Conservation (phyloP, 306 rosid species). For the Inga leiocalycina region DNA sequence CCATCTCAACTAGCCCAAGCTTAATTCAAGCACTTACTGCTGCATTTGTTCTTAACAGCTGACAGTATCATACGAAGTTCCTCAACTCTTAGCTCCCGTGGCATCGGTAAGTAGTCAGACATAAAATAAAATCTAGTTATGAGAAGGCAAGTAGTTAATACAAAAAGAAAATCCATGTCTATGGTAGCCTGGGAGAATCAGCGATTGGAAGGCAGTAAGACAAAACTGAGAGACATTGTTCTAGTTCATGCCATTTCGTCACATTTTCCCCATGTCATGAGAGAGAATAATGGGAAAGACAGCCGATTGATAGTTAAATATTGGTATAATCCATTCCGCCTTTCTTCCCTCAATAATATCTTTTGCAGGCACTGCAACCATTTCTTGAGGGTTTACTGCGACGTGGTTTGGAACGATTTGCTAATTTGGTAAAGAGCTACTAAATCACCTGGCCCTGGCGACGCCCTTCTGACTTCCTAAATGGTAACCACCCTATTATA, state of each 20-base stretch:
- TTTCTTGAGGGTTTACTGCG: conserved; percentile 76
- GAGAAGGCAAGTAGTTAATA: conserved; percentile 6
- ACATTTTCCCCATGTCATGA: conserved; percentile 21
- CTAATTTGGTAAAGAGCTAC: conserved; percentile 64
- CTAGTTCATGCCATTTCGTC: conserved; percentile 10
- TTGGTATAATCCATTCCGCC: conserved; percentile 25
- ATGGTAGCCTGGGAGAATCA: background rate
- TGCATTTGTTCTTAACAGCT: conserved; percentile 57
- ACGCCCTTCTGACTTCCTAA: background rate
- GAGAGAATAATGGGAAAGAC: background rate
- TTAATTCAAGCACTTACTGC: conserved; percentile 34
- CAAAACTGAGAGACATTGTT: background rate
- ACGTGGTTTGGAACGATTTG: conserved; percentile 76
- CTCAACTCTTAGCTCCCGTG: conserved; percentile 81
- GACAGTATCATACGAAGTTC: conserved; percentile 95
- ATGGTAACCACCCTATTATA: conserved; percentile 10
- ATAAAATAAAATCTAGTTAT: background rate
- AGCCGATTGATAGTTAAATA: background rate
- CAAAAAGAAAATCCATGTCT: background rate
- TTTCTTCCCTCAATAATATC: conserved; percentile 25
- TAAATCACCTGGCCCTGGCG: conserved; percentile 33
- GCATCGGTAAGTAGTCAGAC: conserved; percentile 73
- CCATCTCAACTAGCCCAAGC: conserved; percentile 17
- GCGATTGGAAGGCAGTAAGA: background rate
- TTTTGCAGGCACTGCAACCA: conserved; percentile 82